Conservation (phyloP, 2,329 filamentous ascomycete genomes). For the Alternaria novae-zelandiae region DNA sequence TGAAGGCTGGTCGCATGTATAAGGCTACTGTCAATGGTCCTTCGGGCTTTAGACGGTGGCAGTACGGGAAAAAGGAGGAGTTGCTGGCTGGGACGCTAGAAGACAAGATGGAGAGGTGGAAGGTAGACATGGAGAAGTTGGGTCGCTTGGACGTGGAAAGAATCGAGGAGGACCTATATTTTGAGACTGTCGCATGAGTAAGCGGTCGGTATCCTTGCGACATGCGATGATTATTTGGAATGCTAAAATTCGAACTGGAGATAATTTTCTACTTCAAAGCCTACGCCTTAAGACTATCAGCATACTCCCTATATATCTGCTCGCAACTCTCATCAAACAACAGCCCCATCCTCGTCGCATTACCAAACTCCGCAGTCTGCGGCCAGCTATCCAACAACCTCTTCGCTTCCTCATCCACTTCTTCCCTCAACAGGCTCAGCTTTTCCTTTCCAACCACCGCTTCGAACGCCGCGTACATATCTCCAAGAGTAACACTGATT, state of each 20-base stretch:
- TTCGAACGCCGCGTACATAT: constrained; percentile 61
- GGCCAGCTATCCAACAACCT: constrained; percentile 8
- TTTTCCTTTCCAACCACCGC: constrained; percentile 59
- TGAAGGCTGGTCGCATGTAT: neutral
- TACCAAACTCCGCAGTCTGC: constrained; percentile 1
- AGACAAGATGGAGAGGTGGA: neutral
- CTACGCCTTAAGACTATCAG: constrained; percentile 4
- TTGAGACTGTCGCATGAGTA: neutral
- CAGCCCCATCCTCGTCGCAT: constrained; percentile 6
- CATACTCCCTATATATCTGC: constrained; percentile 15
- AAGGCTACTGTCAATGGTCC: neutral
- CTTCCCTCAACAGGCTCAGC: constrained; percentile 55
- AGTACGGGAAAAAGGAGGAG: neutral
- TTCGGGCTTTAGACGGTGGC: rapidly evolving
- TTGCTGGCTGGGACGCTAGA: neutral
- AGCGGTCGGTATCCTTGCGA: neutral
- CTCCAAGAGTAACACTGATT: constrained; percentile 56
- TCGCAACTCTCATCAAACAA: constrained; percentile 10
- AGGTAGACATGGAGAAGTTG: neutral
- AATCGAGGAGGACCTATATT: neutral
- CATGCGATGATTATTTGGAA: neutral
- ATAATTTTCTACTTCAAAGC: neutral
- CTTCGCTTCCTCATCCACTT: constrained; percentile 6
- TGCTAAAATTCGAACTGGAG: too few relatives aligned
- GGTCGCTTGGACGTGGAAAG: rapidly evolving